phyloP scores from a whole-genome alignment of 768 basidiomycete genomes.

The Tylopilus intermedius region DNA sequence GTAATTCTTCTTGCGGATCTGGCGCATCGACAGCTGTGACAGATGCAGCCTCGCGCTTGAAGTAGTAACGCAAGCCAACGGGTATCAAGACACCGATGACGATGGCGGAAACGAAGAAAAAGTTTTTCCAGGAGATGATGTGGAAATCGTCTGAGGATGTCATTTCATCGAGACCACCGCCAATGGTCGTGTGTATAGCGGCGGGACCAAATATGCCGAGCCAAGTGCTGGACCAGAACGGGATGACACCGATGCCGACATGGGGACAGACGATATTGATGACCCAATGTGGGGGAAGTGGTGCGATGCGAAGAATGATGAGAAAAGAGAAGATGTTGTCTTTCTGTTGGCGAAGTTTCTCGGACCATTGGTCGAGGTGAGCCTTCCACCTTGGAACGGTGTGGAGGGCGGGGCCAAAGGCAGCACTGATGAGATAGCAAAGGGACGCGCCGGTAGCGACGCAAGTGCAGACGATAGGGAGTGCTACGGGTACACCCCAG shows the following conservation, averaged over 20 bases:
- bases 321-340: constrained; percentile 88
- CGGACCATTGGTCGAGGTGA: constrained; percentile 75
- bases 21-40: constrained; percentile 35
- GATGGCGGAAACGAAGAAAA: constrained; percentile 77
- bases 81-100: constrained; percentile 92
- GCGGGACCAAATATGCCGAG: constrained; percentile 87
- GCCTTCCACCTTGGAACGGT: constrained; percentile 82
- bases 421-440: constrained; percentile 89
- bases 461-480: constrained; percentile 88
- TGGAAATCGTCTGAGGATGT: constrained; percentile 91
- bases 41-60: constrained; percentile 55
- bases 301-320: constrained; percentile 91
- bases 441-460: constrained; percentile 87
- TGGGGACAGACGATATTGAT: constrained; percentile 91
- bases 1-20: constrained; percentile 31
- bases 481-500: constrained; percentile 82
- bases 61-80: constrained; percentile 82
- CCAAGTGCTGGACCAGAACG: constrained; percentile 89
- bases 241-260: constrained; percentile 75
- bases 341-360: constrained; percentile 71
- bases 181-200: constrained; percentile 94
- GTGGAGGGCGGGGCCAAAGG: constrained; percentile 88
- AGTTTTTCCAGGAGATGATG: constrained; percentile 87
- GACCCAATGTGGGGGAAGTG: constrained; percentile 95
- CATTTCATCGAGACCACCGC: constrained; percentile 91